phyloP scores from a whole-genome alignment of 1,139 yeast species.

The Pneumocystis wakefieldiae region DNA sequence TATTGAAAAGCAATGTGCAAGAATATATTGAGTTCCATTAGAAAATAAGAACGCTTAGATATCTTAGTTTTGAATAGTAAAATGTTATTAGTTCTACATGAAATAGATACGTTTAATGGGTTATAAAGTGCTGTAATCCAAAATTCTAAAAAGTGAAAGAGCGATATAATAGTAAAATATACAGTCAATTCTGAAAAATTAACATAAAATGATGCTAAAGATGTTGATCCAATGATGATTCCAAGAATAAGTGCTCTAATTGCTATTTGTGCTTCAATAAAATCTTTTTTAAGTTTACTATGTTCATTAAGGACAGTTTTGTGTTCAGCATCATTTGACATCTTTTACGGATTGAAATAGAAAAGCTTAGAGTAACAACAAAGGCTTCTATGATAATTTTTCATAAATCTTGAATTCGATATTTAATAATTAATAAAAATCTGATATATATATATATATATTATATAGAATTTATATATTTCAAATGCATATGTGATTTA shows the following conservation, averaged over 20 bases:
- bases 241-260: slow-evolving; percentile 17
- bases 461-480: background rate
- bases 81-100: slow-evolving; percentile 24
- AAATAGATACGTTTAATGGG: slow-evolving; percentile 46
- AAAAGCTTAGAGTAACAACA: background rate
- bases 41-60: slow-evolving; percentile 46
- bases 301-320: background rate
- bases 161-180: slow-evolving; percentile 39
- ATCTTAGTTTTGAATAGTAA: background rate
- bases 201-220: slow-evolving; percentile 7
- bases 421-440: background rate
- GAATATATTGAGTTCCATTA: slow-evolving; percentile 51
- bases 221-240: slow-evolving; percentile 12
- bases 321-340: background rate
- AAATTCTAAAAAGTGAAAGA: slow-evolving; percentile 73
- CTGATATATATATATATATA: background rate
- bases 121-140: slow-evolving; percentile 63
- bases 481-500: background rate
- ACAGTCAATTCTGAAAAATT: slow-evolving; percentile 25
- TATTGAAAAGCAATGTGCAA: slow-evolving; percentile 45
- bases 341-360: background rate
- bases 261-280: slow-evolving; percentile 13
- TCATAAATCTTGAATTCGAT: background rate
- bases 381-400: background rate
- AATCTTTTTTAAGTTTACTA: background rate